Evolutionary conservation across 139 green algal species (phyloP).

Genomic region (Chlorella ohadii): DNA sequence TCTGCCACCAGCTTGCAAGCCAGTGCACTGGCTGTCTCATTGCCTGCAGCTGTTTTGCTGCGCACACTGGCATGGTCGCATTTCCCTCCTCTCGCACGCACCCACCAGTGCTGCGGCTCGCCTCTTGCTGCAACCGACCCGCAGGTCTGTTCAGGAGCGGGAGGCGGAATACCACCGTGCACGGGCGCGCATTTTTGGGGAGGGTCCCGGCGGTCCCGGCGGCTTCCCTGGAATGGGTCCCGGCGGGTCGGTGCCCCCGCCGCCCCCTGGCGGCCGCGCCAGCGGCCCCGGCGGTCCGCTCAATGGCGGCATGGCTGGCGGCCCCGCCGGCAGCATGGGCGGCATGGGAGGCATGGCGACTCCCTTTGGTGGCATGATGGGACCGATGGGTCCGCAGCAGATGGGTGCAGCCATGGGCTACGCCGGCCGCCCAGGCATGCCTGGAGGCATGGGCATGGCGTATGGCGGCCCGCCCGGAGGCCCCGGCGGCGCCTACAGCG

Average conservation of each 20-base stretch:
- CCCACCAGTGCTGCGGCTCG: too few species aligned
- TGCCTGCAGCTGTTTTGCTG: neutral
- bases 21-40: neutral
- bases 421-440: neutral
- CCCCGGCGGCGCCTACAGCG: slow-evolving; percentile 3
- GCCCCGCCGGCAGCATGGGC: neutral
- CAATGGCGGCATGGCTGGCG: slow-evolving; percentile 3
- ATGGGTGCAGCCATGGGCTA: slow-evolving; percentile 14
- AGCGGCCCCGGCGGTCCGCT: too few species aligned
- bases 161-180: slow-evolving; percentile 50
- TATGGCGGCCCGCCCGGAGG: slow-evolving; percentile 1
- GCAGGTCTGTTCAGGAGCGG: slow-evolving; percentile 43
- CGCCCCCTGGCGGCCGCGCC: neutral
- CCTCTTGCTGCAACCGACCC: too few species aligned
- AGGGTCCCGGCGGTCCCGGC: neutral
- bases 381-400: slow-evolving; percentile 10
- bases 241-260: neutral
- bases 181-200: slow-evolving; percentile 56
- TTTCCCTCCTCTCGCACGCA: too few species aligned
- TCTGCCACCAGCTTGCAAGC: too few species aligned
- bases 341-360: neutral
- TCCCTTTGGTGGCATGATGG: slow-evolving; percentile 27
- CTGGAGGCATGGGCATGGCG: slow-evolving; percentile 7
- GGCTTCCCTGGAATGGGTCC: neutral
- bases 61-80: too few species aligned